These are phyloP conservation scores for Stellera chamaejasme DNA, from an alignment of 345 rosid species.

Conservation along the genomic window DNA sequence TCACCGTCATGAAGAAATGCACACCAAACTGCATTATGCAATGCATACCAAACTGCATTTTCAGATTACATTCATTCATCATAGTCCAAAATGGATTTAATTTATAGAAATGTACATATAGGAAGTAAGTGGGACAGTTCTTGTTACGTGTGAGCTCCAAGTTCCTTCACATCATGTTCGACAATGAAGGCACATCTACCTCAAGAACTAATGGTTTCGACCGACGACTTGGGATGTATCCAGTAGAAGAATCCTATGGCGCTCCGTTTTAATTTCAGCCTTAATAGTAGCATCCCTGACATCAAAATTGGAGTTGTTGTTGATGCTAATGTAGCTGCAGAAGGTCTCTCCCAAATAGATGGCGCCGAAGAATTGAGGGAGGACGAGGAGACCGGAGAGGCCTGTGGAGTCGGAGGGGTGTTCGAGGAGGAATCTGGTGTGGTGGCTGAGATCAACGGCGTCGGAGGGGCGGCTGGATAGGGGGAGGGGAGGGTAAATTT, in stretches of 20 bases:
- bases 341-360: constrained; percentile 94
- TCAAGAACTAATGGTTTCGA: constrained; percentile 71
- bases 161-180: constrained; percentile 97
- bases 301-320: constrained; percentile 77
- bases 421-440: constrained; percentile 53
- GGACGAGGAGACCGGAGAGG: constrained; percentile 92
- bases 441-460: constrained; percentile 65
- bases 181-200: constrained; percentile 95
- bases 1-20: constrained; percentile 73
- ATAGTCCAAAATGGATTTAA: not conserved
- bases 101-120: not conserved
- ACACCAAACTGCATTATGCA: constrained; percentile 73
- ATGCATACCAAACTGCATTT: constrained; percentile 79
- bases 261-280: constrained; percentile 98
- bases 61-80: not conserved
- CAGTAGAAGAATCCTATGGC: constrained; percentile 76
- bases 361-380: constrained; percentile 96
- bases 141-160: constrained; percentile 91
- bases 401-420: constrained; percentile 77
- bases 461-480: constrained; percentile 21
- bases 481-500: constrained; percentile 32
- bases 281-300: constrained; percentile 72
- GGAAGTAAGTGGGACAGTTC: not conserved
- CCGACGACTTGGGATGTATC: constrained; percentile 86
- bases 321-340: constrained; percentile 88